phyloP scores from a whole-genome alignment of 495 filamentous ascomycete species.

The Paragyromitra xinjiangensis region DNA sequence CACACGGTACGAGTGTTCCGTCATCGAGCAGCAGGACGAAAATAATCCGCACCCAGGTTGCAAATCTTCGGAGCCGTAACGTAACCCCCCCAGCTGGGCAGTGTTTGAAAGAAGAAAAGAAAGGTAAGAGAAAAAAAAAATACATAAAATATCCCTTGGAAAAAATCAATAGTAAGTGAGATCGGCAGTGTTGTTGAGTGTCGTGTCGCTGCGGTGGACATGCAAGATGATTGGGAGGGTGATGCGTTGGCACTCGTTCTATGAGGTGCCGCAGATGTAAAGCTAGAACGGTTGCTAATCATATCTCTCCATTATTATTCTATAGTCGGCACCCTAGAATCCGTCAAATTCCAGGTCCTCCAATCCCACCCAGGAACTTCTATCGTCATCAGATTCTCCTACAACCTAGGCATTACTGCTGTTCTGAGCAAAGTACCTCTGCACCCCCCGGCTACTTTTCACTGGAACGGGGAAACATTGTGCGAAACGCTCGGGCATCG shows the following conservation, averaged over 20 bases:
- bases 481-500: conserved; percentile 52
- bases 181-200: conserved; percentile 53
- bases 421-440: conserved; percentile 45
- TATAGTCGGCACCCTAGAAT: conserved; percentile 40
- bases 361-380: conserved; percentile 51
- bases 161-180: conserved; percentile 51
- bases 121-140: conserved; percentile 40
- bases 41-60: conserved; percentile 48
- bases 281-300: conserved; percentile 52
- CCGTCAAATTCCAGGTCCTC: conserved; percentile 48
- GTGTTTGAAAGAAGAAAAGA: conserved; percentile 49
- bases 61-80: conserved; percentile 48
- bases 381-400: conserved; percentile 51
- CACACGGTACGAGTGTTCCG: conserved; percentile 46
- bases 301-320: conserved; percentile 49
- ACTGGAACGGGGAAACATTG: conserved; percentile 54
- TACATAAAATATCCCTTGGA: conserved; percentile 44
- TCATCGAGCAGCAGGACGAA: conserved; percentile 54
- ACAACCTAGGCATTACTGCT: conserved; percentile 45
- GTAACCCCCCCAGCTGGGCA: conserved; percentile 48
- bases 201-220: conserved; percentile 47
- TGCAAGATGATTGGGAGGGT: conserved; percentile 49
- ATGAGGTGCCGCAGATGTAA: conserved; percentile 41
- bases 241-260: conserved; percentile 48
- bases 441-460: conserved; percentile 29